Conservation (phyloP, 1,139 yeast genomes). For the Arxiozyma telluris region DNA sequence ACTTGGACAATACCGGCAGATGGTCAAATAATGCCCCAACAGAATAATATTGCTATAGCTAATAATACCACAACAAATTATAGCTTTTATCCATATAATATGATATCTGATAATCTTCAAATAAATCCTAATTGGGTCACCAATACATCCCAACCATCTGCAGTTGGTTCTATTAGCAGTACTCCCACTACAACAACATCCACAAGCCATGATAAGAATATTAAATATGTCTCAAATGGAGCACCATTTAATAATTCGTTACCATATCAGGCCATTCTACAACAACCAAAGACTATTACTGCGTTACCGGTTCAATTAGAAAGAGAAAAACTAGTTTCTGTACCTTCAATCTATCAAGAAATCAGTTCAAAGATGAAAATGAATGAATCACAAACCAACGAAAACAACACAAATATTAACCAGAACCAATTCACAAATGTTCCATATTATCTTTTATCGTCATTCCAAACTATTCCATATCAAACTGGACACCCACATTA, state of each 20-base stretch:
- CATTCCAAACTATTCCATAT: neutral
- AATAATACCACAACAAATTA: neutral
- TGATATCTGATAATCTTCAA: neutral
- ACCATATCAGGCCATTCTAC: neutral
- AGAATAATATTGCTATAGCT: neutral
- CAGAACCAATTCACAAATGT: neutral
- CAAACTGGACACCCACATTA: slow-evolving; percentile 1
- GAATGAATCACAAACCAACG: neutral
- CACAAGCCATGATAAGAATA: neutral
- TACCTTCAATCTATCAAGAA: slow-evolving; percentile 1
- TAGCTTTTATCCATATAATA: neutral
- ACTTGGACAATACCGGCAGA: neutral
- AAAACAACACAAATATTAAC: neutral
- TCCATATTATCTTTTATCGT: neutral
- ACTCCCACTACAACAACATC: neutral
- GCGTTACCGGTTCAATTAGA: slow-evolving; percentile 4
- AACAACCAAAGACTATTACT: slow-evolving; percentile 1
- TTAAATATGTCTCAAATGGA: neutral
- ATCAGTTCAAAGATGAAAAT: neutral
- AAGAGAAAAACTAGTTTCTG: neutral
- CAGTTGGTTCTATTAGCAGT: neutral
- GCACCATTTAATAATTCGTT: neutral
- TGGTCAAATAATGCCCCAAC: neutral
- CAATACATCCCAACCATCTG: neutral
- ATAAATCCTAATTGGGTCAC: neutral